A percentile compares a stretch with the other conserved stretches of the same genome.
phyloP scores from a whole-genome alignment of 129 eudicot species.

The Glebionis coronaria region DNA sequence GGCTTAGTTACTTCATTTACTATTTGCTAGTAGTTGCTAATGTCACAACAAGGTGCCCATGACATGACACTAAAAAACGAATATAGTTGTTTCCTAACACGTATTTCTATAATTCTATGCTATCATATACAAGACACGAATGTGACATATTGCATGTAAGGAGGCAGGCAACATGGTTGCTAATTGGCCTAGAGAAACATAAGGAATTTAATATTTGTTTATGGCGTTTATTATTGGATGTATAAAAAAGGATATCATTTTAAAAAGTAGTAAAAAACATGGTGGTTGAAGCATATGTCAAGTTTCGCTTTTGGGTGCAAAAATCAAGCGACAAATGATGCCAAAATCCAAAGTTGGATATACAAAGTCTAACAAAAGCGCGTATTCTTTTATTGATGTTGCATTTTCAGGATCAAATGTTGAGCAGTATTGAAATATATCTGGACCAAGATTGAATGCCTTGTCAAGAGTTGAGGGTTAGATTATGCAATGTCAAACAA shows the following conservation, averaged over 20 bases:
- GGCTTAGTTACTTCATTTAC: no score
- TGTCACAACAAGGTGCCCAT: not conserved
- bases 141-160: slow-evolving; percentile 20
- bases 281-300: slow-evolving; percentile 31
- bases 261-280: slow-evolving; percentile 11
- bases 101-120: not conserved
- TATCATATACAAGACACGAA: slow-evolving; percentile 13
- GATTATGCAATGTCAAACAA: no score
- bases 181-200: slow-evolving; percentile 7
- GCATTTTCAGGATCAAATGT: not conserved
- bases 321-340: slow-evolving; percentile 23
- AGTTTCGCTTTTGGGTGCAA: slow-evolving; percentile 27
- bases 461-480: not conserved
- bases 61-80: not conserved
- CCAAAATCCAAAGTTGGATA: slow-evolving; percentile 17
- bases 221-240: slow-evolving; percentile 4
- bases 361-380: slow-evolving; percentile 27
- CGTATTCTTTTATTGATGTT: not conserved
- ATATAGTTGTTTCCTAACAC: not conserved
- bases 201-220: not conserved
- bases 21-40: no score
- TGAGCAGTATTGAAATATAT: not conserved
- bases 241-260: not conserved
- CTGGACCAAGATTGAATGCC: not conserved
- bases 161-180: slow-evolving; percentile 30